Conservation (phyloP, 108 stramenopile genomes). For the Stephanodiscus minutulus region DNA sequence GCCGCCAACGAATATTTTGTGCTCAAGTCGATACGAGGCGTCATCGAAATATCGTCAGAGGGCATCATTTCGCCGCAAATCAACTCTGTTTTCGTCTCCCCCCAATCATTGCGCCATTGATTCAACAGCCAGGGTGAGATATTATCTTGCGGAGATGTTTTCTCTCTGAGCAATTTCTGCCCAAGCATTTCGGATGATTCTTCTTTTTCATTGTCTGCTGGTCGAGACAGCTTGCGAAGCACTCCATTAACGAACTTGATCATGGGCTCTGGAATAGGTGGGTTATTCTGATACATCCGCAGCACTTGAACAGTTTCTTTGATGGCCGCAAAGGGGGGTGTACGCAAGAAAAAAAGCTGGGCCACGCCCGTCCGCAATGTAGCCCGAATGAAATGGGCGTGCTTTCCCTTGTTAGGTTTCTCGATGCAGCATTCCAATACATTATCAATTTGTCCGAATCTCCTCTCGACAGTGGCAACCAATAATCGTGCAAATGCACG, state of each 20-base stretch:
- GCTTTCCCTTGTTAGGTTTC: slow-evolving; percentile 46
- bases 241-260: slow-evolving; percentile 86
- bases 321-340: slow-evolving; percentile 67
- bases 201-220: slow-evolving; percentile 24
- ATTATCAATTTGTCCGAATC: slow-evolving; percentile 75
- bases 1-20: slow-evolving; percentile 42
- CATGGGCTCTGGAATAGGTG: slow-evolving; percentile 56
- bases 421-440: slow-evolving; percentile 43
- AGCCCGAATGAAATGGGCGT: slow-evolving; percentile 47
- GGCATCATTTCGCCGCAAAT: slow-evolving; percentile 67
- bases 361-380: slow-evolving; percentile 70
- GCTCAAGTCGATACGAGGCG: slow-evolving; percentile 62
- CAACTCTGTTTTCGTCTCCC: slow-evolving; percentile 48
- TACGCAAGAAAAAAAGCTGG: slow-evolving; percentile 72
- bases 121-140: slow-evolving; percentile 64
- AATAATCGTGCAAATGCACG: slow-evolving; percentile 70
- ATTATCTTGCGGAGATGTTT: slow-evolving; percentile 60
- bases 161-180: slow-evolving; percentile 35
- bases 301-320: slow-evolving; percentile 80
- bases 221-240: slow-evolving; percentile 58
- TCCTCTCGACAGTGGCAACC: slow-evolving; percentile 70
- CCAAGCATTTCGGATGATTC: slow-evolving; percentile 14
- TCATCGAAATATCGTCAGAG: slow-evolving; percentile 24
- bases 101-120: slow-evolving; percentile 62
- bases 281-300: slow-evolving; percentile 35